These are phyloP conservation scores for Aspergillus vadensis DNA, from an alignment of 2,329 filamentous ascomycete species.

Conservation along the genomic window DNA sequence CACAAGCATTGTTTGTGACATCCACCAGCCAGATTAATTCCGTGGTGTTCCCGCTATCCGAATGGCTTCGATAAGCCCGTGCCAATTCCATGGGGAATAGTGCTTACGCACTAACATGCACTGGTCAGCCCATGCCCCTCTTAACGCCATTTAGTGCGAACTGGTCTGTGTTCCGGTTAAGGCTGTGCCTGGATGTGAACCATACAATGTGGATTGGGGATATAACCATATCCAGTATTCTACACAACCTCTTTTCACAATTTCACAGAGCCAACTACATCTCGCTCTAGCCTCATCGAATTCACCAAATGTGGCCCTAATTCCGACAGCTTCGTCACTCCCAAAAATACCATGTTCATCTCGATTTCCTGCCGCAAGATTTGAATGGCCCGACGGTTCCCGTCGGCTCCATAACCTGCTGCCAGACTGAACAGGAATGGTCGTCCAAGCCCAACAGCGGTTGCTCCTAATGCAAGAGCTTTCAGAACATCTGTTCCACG, in stretches of 20 bases:
- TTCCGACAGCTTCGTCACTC: conserved; percentile 31
- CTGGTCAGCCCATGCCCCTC: not conserved
- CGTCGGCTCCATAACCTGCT: conserved; percentile 59
- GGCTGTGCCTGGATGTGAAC: too few species aligned
- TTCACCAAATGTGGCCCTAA: conserved; percentile 36
- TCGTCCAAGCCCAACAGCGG: conserved; percentile 64
- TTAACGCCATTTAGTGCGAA: not conserved
- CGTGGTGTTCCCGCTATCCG: not conserved
- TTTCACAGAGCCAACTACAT: conserved; percentile 34
- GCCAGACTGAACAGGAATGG: conserved; percentile 62
- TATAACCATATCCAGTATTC: not conserved
- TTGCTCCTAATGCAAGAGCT: conserved; percentile 65
- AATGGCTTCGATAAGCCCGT: not conserved
- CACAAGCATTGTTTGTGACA: not conserved
- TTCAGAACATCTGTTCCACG: conserved; percentile 69
- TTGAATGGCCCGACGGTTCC: conserved; percentile 49
- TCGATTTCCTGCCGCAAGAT: conserved; percentile 39
- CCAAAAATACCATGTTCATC: conserved; percentile 38
- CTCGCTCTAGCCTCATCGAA: conserved; percentile 33
- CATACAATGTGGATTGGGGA: not conserved
- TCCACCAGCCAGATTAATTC: not conserved
- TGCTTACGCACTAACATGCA: not conserved
- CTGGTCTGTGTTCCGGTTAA: too few species aligned
- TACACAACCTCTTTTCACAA: conserved; percentile 18
- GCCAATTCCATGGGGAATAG: not conserved